Conservation (phyloP, 1,284 basidiomycete genomes). For the Irpex rosettiformis region DNA sequence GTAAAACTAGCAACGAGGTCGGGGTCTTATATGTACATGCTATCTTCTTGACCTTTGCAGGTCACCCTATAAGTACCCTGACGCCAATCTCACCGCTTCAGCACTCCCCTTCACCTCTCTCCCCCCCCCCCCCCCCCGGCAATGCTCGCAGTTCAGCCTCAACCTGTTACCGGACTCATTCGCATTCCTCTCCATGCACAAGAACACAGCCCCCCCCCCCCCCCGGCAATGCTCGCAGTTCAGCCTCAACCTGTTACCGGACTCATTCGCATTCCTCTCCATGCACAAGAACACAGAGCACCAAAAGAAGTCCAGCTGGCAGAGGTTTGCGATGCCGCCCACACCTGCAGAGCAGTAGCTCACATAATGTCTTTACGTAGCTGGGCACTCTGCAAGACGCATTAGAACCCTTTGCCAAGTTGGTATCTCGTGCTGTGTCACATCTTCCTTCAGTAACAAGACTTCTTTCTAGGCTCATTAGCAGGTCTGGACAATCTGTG, state of each 20-base stretch:
- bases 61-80: conserved; percentile 17
- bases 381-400: conserved; percentile 49
- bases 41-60: conserved; percentile 8
- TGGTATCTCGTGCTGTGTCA: conserved; percentile 18
- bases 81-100: conserved; percentile 8
- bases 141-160: conserved; percentile 35
- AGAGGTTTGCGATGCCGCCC: conserved; percentile 32
- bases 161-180: conserved; percentile 27
- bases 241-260: conserved; percentile 28
- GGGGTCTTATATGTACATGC: conserved; percentile 12
- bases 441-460: conserved; percentile 4
- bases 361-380: conserved; percentile 28
- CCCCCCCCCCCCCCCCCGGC: conserved; percentile 16
- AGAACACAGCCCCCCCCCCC: too few relatives aligned
- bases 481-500: conserved; percentile 38
- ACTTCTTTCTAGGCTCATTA: conserved; percentile 35
- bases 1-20: conserved; percentile 20
- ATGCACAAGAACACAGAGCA: conserved; percentile 27
- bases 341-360: conserved; percentile 13
- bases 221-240: too few relatives aligned
- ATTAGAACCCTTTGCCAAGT: conserved; percentile 57
- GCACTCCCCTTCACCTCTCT: conserved; percentile 13
- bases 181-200: conserved; percentile 32
- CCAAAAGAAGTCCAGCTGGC: conserved; percentile 33
- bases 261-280: conserved; percentile 29